Conservation (phyloP, 805 yeast species). For the Wickerhamiella brachini region DNA sequence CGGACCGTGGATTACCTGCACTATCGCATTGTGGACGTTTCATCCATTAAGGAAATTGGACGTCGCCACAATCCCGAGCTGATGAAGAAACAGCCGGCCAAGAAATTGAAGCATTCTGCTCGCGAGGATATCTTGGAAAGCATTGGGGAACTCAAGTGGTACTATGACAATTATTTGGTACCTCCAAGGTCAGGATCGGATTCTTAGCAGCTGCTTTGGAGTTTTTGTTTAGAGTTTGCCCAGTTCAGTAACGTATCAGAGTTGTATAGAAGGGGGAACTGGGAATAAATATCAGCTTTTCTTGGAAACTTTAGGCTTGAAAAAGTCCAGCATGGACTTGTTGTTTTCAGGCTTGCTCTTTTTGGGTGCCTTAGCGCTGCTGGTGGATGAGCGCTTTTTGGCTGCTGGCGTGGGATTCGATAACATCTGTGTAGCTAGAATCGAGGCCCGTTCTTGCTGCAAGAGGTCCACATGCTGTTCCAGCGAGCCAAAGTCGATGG, state of each 20-base stretch:
- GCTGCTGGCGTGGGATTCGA: conserved; percentile 4
- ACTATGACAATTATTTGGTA: conserved; percentile 44
- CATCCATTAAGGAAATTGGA: conserved; percentile 71
- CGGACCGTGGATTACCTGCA: conserved; percentile 39
- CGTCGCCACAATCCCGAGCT: conserved; percentile 60
- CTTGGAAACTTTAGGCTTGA: conserved; percentile 19
- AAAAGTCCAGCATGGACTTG: conserved; percentile 24
- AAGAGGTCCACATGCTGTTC: conserved; percentile 12
- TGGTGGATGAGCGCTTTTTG: conserved; percentile 1
- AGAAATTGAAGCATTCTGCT: conserved; percentile 72
- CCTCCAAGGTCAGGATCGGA: background rate
- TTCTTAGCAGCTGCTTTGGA: background rate
- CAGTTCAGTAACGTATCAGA: too few species aligned
- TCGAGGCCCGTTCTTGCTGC: conserved; percentile 11
- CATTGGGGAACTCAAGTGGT: conserved; percentile 71
- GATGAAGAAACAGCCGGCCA: conserved; percentile 43
- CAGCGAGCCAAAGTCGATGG: conserved; percentile 17
- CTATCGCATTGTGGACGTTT: conserved; percentile 82
- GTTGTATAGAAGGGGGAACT: too few species aligned
- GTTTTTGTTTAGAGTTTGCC: too few species aligned
- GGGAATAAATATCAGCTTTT: background rate
- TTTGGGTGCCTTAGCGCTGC: conserved; percentile 4
- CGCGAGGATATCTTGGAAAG: conserved; percentile 78
- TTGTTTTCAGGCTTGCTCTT: conserved; percentile 15
- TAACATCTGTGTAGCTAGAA: conserved; percentile 5